Percentiles rank a stretch among this genome's conserved stretches.
Conservation (phyloP, 2,329 filamentous ascomycete species). For the Arthroderma sp. region DNA sequence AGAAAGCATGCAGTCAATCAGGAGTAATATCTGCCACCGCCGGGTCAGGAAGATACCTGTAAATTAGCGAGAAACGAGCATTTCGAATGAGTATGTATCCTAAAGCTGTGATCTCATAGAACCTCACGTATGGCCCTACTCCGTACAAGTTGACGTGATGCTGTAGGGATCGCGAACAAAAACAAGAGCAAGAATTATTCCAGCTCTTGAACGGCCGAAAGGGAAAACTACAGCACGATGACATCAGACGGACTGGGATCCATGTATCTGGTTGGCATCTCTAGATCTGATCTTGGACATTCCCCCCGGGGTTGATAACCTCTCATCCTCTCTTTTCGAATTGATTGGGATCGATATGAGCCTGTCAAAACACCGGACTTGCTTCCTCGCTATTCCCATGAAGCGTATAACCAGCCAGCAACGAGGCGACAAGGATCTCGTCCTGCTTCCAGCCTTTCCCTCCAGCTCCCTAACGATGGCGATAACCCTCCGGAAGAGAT, state of each 20-base stretch:
- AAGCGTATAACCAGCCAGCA: too few relatives aligned
- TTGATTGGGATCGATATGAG: neutral
- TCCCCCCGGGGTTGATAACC: neutral
- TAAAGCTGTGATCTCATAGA: neutral
- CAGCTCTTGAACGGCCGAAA: neutral
- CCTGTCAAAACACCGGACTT: neutral
- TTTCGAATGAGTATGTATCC: too few relatives aligned
- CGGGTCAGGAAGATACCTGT: neutral
- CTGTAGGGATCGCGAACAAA: too few relatives aligned
- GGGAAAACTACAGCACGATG: neutral
- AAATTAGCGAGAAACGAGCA: neutral
- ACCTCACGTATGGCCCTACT: neutral
- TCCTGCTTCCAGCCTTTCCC: neutral
- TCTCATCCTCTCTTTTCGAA: neutral
- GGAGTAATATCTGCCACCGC: neutral
- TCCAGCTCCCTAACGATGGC: neutral
- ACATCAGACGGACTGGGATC: neutral
- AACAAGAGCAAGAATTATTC: neutral
- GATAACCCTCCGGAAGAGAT: neutral
- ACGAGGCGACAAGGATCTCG: neutral
- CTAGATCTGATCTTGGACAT: neutral
- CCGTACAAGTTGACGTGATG: too few relatives aligned
- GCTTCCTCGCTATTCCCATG: neutral
- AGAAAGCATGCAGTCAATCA: neutral
- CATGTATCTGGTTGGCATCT: neutral